Conservation (phyloP, 2,329 filamentous ascomycete species). For the Beauveria bassiana region DNA sequence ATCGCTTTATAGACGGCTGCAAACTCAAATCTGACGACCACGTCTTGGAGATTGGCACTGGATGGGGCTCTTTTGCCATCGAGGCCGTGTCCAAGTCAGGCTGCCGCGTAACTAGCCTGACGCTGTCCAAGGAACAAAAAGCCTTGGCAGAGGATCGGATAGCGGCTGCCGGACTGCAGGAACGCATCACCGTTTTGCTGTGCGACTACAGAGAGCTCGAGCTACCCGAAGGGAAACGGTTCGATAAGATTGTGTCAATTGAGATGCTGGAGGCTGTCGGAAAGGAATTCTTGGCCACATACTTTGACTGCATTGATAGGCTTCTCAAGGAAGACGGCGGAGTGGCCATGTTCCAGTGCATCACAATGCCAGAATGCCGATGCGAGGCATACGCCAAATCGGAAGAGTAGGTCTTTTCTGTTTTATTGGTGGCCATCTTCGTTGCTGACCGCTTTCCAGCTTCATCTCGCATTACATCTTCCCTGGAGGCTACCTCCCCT, state of each 20-base stretch:
- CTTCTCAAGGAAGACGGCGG: conserved; percentile 59
- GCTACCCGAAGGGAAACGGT: conserved; percentile 30
- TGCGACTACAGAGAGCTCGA: conserved; percentile 60
- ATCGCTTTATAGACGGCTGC: conserved; percentile 57
- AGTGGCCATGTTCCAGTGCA: conserved; percentile 66
- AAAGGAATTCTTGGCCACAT: conserved; percentile 56
- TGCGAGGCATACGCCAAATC: conserved; percentile 58
- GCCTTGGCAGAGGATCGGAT: conserved; percentile 59
- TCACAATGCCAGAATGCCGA: conserved; percentile 64
- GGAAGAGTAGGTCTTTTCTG: conserved; percentile 43
- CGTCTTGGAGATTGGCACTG: conserved; percentile 67
- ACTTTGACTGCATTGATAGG: conserved; percentile 57
- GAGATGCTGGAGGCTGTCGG: conserved; percentile 75
- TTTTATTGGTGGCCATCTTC: no score
- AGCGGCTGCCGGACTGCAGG: conserved; percentile 47
- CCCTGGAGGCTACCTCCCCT: conserved; percentile 64
- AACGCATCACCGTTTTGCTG: conserved; percentile 56
- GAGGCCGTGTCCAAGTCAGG: conserved; percentile 57
- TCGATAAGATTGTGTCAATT: conserved; percentile 66
- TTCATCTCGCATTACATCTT: conserved; percentile 76
- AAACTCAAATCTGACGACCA: conserved; percentile 58
- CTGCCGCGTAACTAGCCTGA: conserved; percentile 62
- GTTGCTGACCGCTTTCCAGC: conserved; percentile 20
- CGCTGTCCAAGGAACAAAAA: conserved; percentile 63
- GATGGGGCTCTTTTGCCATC: conserved; percentile 69